Conservation (phyloP, 2,329 filamentous ascomycete genomes). For the Akanthomyces uredinophilus region DNA sequence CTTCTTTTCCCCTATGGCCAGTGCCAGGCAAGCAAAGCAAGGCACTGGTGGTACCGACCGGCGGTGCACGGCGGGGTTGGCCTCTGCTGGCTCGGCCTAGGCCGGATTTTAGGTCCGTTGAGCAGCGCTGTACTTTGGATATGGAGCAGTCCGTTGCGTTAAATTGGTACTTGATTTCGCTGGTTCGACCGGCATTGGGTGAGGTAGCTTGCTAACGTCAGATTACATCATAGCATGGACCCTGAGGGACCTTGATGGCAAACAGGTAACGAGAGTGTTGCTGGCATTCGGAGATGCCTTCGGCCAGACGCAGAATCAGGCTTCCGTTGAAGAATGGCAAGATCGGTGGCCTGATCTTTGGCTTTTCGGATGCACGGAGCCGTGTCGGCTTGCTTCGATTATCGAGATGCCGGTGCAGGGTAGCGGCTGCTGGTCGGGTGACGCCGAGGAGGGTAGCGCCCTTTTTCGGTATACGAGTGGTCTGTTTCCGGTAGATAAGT, state of each 20-base stretch:
- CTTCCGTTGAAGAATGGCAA: neutral
- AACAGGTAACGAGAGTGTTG: too few species aligned
- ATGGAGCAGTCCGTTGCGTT: neutral
- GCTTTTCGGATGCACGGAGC: conserved; percentile 6
- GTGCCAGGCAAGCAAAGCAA: neutral
- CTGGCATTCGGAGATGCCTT: neutral
- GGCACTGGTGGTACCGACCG: too few species aligned
- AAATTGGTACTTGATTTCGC: neutral
- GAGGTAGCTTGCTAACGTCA: neutral
- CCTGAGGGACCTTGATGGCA: conserved; percentile 1
- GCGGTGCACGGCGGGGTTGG: conserved; percentile 5
- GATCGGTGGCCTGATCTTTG: neutral
- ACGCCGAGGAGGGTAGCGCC: neutral
- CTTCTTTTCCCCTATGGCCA: too few species aligned
- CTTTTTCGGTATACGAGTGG: neutral
- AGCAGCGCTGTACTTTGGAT: neutral
- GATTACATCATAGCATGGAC: conserved; percentile 1
- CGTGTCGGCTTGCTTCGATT: conserved; percentile 11
- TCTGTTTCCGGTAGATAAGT: neutral
- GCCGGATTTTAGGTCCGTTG: neutral
- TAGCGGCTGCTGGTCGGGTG: neutral
- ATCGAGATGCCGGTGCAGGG: conserved; percentile 12
- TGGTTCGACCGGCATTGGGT: fast-evolving
- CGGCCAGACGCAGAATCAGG: neutral
- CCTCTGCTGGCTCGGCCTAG: conserved; percentile 5